A percentile compares a stretch with the other conserved stretches of the same genome.
Conservation (phyloP, 164 flowering plant species). For the Tinospora cordifolia region DNA sequence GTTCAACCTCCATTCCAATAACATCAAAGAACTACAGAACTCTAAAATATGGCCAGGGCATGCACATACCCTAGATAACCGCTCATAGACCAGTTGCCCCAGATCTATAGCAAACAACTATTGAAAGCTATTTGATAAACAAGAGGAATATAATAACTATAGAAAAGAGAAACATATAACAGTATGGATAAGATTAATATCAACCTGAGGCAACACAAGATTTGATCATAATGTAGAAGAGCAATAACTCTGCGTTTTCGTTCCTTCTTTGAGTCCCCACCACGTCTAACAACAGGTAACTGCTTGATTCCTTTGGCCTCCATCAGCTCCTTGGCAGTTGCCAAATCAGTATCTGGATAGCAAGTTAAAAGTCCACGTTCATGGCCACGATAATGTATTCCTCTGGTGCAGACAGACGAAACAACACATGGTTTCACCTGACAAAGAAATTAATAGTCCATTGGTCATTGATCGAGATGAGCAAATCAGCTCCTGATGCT, state of each 20-base stretch:
- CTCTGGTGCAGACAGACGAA: slow-evolving; percentile 70
- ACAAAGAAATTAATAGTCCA: slow-evolving; percentile 4
- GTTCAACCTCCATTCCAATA: neutral
- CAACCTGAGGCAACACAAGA: slow-evolving; percentile 69
- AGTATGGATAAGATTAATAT: slow-evolving; percentile 1
- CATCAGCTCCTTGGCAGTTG: slow-evolving; percentile 82
- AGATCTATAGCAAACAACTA: neutral
- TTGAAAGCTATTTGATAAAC: neutral
- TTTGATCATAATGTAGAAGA: slow-evolving; percentile 71
- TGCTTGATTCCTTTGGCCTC: slow-evolving; percentile 95
- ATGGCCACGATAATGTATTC: slow-evolving; percentile 68
- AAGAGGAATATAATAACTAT: neutral
- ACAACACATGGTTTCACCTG: slow-evolving; percentile 62
- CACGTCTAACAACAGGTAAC: slow-evolving; percentile 80
- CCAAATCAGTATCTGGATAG: slow-evolving; percentile 81
- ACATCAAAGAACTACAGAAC: neutral
- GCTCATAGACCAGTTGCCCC: neutral
- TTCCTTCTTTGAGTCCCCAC: slow-evolving; percentile 39
- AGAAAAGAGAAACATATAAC: neutral
- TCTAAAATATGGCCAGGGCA: neutral
- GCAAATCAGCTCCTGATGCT: neutral
- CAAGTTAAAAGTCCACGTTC: slow-evolving; percentile 78
- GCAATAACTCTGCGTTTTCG: slow-evolving; percentile 56
- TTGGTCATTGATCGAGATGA: slow-evolving; percentile 2
- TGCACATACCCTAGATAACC: neutral